Evolutionary conservation across 202 grass and related monocot genomes (phyloP).

Genomic region (Digitaria exilis): DNA sequence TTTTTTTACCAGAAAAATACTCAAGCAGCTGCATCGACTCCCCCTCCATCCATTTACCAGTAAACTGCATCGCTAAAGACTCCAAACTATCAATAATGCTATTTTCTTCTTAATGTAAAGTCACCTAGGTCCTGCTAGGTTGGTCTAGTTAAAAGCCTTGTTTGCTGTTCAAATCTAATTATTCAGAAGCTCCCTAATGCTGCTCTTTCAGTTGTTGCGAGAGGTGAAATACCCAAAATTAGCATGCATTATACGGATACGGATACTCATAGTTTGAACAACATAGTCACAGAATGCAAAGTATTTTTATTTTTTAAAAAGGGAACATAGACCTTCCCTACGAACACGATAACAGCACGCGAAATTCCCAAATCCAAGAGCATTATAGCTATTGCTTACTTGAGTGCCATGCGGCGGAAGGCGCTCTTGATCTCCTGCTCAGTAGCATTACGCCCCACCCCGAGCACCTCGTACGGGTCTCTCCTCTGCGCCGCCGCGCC

Average conservation of each 20-base stretch:
- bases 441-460: slow-evolving; percentile 73
- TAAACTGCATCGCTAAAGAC: slow-evolving; percentile 9
- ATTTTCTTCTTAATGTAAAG: no score
- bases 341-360: neutral
- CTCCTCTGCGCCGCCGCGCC: slow-evolving; percentile 58
- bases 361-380: slow-evolving; percentile 30
- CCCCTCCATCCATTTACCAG: neutral
- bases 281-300: neutral
- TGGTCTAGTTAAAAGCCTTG: neutral
- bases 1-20: slow-evolving; percentile 11
- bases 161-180: slow-evolving; percentile 4
- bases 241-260: neutral
- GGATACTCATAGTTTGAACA: neutral
- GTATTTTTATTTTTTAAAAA: neutral
- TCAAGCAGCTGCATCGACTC: slow-evolving; percentile 3
- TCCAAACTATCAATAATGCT: neutral
- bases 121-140: no score
- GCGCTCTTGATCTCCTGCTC: slow-evolving; percentile 97
- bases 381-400: slow-evolving; percentile 44
- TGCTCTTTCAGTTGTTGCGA: neutral
- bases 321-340: neutral
- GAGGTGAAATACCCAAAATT: neutral
- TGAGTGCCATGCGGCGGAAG: slow-evolving; percentile 96
- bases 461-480: slow-evolving; percentile 96
- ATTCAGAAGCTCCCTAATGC: slow-evolving; percentile 10